These are phyloP conservation scores for Myrica gale DNA, from an alignment of 306 rosid genomes.

Conservation along the genomic window DNA sequence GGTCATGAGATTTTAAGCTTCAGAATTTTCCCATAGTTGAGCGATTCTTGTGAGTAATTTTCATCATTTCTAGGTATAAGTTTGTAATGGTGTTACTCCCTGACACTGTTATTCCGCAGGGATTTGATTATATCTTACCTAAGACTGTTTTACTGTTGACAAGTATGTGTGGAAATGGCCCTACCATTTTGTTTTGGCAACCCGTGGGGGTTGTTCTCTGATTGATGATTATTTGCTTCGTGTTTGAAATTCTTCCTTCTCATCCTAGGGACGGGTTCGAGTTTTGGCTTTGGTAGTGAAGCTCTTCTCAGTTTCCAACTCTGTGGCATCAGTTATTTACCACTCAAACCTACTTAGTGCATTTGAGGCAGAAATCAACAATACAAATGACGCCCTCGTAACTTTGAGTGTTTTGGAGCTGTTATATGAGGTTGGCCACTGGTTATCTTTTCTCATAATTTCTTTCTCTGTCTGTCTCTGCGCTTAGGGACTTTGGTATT, in stretches of 20 bases:
- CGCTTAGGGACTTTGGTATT: background rate
- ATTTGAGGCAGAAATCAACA: slow-evolving; percentile 72
- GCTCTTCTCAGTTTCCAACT: slow-evolving; percentile 69
- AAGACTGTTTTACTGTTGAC: background rate
- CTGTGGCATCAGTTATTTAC: slow-evolving; percentile 63
- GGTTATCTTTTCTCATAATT: slow-evolving; percentile 4
- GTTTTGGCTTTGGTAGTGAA: slow-evolving; percentile 85
- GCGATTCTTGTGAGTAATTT: background rate
- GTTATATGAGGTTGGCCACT: slow-evolving; percentile 68
- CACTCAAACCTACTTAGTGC: slow-evolving; percentile 60
- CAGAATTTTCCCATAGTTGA: background rate
- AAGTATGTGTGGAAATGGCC: too few relatives aligned
- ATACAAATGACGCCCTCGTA: slow-evolving; percentile 67
- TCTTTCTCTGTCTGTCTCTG: slow-evolving; percentile 17
- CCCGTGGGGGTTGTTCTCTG: slow-evolving; percentile 10
- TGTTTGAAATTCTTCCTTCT: slow-evolving; percentile 11
- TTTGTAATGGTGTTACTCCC: background rate
- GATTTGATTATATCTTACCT: background rate
- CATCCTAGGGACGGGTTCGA: slow-evolving; percentile 74
- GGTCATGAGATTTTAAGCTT: background rate
- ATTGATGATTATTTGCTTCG: slow-evolving; percentile 20
- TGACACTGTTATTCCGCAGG: background rate
- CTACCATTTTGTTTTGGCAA: too few relatives aligned
- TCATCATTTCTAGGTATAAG: background rate
- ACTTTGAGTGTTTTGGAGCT: slow-evolving; percentile 87